These are phyloP conservation scores for Aspergillus saccharolyticus DNA, from an alignment of 495 filamentous ascomycete species.

Conservation along the genomic window DNA sequence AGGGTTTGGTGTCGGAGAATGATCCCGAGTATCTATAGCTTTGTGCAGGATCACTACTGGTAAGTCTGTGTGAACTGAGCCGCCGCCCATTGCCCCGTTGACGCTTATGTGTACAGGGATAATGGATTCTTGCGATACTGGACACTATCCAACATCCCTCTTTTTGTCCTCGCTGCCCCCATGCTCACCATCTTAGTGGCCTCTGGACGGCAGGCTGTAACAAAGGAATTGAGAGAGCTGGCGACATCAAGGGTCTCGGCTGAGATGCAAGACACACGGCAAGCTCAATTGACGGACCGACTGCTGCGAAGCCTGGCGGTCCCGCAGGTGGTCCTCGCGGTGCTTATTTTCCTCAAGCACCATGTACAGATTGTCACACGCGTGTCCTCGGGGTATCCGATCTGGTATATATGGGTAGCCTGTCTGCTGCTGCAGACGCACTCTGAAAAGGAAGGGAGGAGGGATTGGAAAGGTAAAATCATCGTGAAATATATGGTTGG, in stretches of 20 bases:
- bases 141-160: slow-evolving; percentile 8
- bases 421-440: background rate
- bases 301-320: slow-evolving; percentile 9
- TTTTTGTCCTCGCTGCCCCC: slow-evolving; percentile 4
- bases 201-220: slow-evolving; percentile 1
- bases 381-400: slow-evolving; percentile 6
- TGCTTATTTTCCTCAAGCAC: slow-evolving; percentile 1
- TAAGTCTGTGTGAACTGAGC: background rate
- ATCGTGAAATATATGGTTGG: slow-evolving; percentile 5
- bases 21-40: slow-evolving; percentile 8
- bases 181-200: slow-evolving; percentile 5
- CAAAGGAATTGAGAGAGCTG: background rate
- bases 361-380: slow-evolving; percentile 12
- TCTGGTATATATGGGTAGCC: slow-evolving; percentile 12
- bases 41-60: slow-evolving; percentile 10
- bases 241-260: background rate
- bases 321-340: slow-evolving; percentile 1
- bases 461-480: background rate
- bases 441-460: background rate
- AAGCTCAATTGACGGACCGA: background rate
- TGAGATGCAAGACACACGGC: background rate
- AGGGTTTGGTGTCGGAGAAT: slow-evolving; percentile 1
- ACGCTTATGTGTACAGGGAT: background rate
- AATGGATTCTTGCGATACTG: slow-evolving; percentile 10
- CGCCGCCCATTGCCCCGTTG: no score